These are phyloP conservation scores for Amborella trichopoda DNA, from an alignment of 164 flowering plant genomes.

Conservation along the genomic window DNA sequence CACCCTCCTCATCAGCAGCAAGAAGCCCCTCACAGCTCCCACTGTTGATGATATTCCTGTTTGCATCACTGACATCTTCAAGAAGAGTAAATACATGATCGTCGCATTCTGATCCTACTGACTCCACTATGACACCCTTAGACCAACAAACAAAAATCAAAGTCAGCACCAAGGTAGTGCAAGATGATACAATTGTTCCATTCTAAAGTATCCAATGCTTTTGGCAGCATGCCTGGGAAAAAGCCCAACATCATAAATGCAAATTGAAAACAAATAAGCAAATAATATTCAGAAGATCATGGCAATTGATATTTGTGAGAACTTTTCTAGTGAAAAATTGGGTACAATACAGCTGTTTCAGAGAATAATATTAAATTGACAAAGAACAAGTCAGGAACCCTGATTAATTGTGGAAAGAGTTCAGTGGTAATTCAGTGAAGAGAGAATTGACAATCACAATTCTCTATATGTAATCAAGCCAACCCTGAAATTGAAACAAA, in stretches of 20 bases:
- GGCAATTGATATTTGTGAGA: too few relatives aligned
- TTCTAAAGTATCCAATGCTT: background rate
- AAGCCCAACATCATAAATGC: too few relatives aligned
- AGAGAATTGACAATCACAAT: background rate
- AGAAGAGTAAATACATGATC: slow-evolving; percentile 53
- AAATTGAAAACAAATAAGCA: too few relatives aligned
- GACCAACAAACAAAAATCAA: background rate
- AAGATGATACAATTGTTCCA: background rate
- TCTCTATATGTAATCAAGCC: too few relatives aligned
- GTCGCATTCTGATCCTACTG: slow-evolving; percentile 37
- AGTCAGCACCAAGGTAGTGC: background rate
- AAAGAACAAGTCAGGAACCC: background rate
- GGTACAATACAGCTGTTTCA: too few relatives aligned
- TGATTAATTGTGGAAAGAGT: background rate
- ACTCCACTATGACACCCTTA: slow-evolving; percentile 79
- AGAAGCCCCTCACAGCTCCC: slow-evolving; percentile 55
- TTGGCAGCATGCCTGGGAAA: too few relatives aligned
- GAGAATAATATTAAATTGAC: background rate
- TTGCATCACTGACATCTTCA: slow-evolving; percentile 48
- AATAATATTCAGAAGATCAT: too few relatives aligned
- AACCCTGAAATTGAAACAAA: background rate
- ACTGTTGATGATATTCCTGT: slow-evolving; percentile 29
- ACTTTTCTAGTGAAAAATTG: too few relatives aligned
- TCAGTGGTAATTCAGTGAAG: background rate
- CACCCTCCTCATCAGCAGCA: slow-evolving; percentile 77